Evolutionary conservation across 1,284 basidiomycete genomes (phyloP), one percentile per base, ranked within the genome.

Genomic region (Coriolopsis trogii): DNA sequence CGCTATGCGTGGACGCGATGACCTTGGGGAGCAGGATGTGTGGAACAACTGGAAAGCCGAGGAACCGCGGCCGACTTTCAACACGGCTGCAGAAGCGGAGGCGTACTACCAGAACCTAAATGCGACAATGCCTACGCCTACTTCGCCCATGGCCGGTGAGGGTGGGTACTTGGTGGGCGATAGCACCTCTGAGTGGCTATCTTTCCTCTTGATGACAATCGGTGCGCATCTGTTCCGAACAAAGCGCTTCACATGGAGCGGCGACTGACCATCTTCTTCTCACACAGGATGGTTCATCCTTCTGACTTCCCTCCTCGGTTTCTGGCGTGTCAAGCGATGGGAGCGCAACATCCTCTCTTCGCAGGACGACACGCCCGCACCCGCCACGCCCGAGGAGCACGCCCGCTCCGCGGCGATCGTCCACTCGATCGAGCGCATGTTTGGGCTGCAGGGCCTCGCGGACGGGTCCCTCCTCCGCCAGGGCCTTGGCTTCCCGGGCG

Each of bases 251-350:
- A n/a, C n/a, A n/a, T n/a, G n/a, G n/a, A n/a, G n/a, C n/a, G n/a
- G n/a, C n/a, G n/a, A n/a, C n/a, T n/a, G n/a, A n/a, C n/a, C n/a
- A n/a, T n/a, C n/a, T n/a, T n/a, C n/a, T n/a, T n/a, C n/a, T n/a
- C n/a, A n/a, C 31, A 13, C 54, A 79, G 91, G 95, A 1, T 97
- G 94, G 93, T 96, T 97, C 73, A 78, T 95, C 50, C 80, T 98
- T 23, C 76, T 96, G 42, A 95, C 92, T 1, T 91, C 89, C 16
- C 66, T 95, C 9, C 86, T 97, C 40, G 88, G 91, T 25, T 97
- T 90, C 76, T 96, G 91, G 90, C 84, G 93, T 41, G 91, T 95
- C 51, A 95, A 95, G 69, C 84, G 92, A 37, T 91, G 89, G 89
- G 89, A 92, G 66, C 76, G 80, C 51, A 82, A 85, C 18, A 87